Conservation (phyloP, 139 green algal genomes). For the Eudorina sp. region DNA sequence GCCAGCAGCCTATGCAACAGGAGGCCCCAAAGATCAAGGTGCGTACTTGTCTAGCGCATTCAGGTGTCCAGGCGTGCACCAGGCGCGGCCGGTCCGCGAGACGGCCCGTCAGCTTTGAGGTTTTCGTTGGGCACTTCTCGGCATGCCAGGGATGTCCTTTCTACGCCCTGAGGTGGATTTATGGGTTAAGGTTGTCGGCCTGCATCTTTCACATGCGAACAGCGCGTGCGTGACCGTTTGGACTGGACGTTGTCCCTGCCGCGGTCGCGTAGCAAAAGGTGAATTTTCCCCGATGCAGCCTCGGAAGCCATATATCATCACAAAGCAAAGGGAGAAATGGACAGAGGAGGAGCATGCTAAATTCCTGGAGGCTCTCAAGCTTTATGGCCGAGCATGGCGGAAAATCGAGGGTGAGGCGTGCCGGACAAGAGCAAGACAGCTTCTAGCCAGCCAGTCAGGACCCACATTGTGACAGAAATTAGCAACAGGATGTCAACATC, state of each 20-base stretch:
- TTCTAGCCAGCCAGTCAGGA: too few relatives aligned
- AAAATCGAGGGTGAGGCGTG: slow-evolving; percentile 68
- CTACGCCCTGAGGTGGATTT: too few relatives aligned
- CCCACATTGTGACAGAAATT: too few relatives aligned
- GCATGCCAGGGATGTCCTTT: too few relatives aligned
- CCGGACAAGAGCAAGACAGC: too few relatives aligned
- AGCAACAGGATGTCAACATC: too few relatives aligned
- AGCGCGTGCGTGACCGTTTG: background rate
- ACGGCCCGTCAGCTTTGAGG: too few relatives aligned
- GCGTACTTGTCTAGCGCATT: background rate
- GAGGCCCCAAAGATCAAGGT: slow-evolving; percentile 13
- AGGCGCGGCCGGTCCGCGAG: background rate
- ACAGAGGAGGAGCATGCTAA: slow-evolving; percentile 90
- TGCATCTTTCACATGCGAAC: too few relatives aligned
- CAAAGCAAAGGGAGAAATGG: slow-evolving; percentile 86
- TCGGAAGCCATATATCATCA: slow-evolving; percentile 89
- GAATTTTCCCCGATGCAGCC: slow-evolving; percentile 49
- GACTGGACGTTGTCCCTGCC: background rate
- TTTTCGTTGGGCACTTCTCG: too few relatives aligned
- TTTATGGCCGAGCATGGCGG: slow-evolving; percentile 75
- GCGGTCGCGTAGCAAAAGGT: background rate
- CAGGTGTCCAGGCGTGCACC: background rate
- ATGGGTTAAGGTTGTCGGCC: too few relatives aligned
- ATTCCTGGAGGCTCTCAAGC: slow-evolving; percentile 91
- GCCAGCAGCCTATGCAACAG: background rate